Evolutionary conservation across 768 basidiomycete species (phyloP), one percentile per base, ranked within the genome.

Genomic region (Pleurotus tuber-regium): DNA sequence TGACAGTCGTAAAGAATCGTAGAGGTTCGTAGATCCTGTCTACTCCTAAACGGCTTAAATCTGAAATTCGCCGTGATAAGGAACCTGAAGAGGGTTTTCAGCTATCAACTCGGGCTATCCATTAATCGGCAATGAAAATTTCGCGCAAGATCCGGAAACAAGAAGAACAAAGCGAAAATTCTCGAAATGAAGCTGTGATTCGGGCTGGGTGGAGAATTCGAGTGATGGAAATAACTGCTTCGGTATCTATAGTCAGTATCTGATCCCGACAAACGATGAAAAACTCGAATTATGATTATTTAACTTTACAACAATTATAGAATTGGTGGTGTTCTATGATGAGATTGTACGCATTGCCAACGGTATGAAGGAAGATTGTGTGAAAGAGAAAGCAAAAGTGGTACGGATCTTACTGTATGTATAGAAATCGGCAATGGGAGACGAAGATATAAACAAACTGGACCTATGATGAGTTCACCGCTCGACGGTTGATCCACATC

Each of bases 401-500:
- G 35, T 10, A n/a, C n/a, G n/a, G n/a, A n/a, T n/a, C n/a, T n/a
- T n/a, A n/a, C n/a, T n/a, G n/a, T n/a, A n/a, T n/a, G n/a, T n/a
- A n/a, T n/a, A n/a, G n/a, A n/a, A n/a, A n/a, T n/a, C n/a, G n/a
- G 42, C 18, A 48, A 35, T 14, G 21, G 54, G 28, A 51, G 41
- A 26, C 26, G 33, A 26, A 51, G 14, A 49, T 29, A 39, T 49
- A 26, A 39, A 42, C 42, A 52, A n/a, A 25, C 14, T n/a, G 19
- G 16, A 42, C 11, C 43, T 43, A 76, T 42, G 75, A 69, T 48
- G 70, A 62, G 61, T 72, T 73, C 38, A 77, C 72, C 40, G 89
- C 88, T 64, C 84, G 78, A 59, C 87, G 86, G 63, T 93, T 93
- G 53, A 83, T 82, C 91, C 92, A 93, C 68, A 76, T 71, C 89